Base-by-base conservation (phyloP, 2,329 filamentous ascomycete genomes). In the Didymella exigua region DNA sequence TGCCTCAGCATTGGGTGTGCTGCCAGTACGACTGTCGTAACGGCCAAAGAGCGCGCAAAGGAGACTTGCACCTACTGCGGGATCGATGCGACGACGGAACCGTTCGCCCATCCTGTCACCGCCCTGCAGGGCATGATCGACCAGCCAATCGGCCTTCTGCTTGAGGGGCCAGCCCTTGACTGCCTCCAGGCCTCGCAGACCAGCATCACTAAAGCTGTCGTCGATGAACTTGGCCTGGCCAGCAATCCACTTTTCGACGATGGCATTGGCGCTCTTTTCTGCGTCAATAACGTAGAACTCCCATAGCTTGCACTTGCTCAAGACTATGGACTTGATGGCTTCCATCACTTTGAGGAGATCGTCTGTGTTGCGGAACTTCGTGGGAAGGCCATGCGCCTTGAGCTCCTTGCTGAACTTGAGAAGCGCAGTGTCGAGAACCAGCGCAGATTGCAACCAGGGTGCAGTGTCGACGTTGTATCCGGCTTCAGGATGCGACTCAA, bases 401-500 rank as follows among this genome's bases (percentile, higher is more conserved):
- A 91, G 78, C 6, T 86, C 79, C 23, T 81, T 77, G 57, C 88
- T 81, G 68, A 85, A 90, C 47, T 85, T 76, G 47, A 89, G 72
- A n/a, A 98, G 78, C 29, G 86, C 87, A 34, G 81, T 85, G 68
- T 96, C 87, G n/a, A 98, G 81, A 55, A 91, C 89, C 14, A 96
- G 79, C 4, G 86, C 85, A 37, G 84, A 76, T 63, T 83, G 79
- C 33, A 88, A 74, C 81, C 85, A 86, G 9, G 95, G 95, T 0
- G 95, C 93, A 0, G 93, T 98, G 34, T 87, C 87, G 61, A 96
- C 81, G 73, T 96, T 99, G 82, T 99, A 99, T 14, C 95, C 95
- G 38, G 92, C 89, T 66, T 99, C 95, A 0, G 96, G 95, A 70
- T 99, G 93, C 56, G 96, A 89, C 71, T 96, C 83, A 10, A 99